These are phyloP conservation scores for Peterozyma xylosa DNA, from an alignment of 805 yeast species.

Conservation along the genomic window DNA sequence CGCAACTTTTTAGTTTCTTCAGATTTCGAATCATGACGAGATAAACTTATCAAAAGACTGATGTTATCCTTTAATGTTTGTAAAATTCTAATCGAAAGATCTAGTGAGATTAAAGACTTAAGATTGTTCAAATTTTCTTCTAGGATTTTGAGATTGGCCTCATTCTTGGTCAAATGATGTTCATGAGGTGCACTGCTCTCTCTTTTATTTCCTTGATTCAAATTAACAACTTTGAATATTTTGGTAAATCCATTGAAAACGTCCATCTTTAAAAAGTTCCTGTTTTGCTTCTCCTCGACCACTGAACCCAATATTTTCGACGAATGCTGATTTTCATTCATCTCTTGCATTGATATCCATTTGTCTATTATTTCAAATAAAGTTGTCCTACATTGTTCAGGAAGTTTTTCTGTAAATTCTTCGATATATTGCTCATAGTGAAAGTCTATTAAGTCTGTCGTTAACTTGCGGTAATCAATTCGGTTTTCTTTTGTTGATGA, in stretches of 20 bases:
- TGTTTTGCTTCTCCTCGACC: constrained; percentile 12
- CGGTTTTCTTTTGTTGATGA: neutral
- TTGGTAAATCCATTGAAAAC: constrained; percentile 58
- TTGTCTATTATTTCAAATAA: constrained; percentile 23
- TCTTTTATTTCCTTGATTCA: constrained; percentile 10
- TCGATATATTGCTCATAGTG: constrained; percentile 25
- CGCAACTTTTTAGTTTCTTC: constrained; percentile 13
- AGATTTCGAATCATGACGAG: constrained; percentile 10
- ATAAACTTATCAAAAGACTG: constrained; percentile 46
- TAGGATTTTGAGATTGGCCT: constrained; percentile 74
- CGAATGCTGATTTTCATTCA: constrained; percentile 30
- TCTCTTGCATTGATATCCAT: constrained; percentile 28
- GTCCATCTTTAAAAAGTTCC: constrained; percentile 29
- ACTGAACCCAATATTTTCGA: constrained; percentile 28
- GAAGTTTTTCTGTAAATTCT: constrained; percentile 24
- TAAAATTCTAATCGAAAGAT: constrained; percentile 64
- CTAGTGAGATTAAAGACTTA: constrained; percentile 71
- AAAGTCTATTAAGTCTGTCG: constrained; percentile 24
- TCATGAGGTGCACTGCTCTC: constrained; percentile 14
- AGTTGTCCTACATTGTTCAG: constrained; percentile 23
- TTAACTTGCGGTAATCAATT: constrained; percentile 22
- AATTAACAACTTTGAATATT: constrained; percentile 38
- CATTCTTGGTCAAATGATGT: constrained; percentile 49
- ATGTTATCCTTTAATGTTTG: constrained; percentile 62
- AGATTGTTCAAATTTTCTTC: constrained; percentile 69